Conservation (phyloP, 1,139 yeast species). For the Blastobotrys ciferrii region DNA sequence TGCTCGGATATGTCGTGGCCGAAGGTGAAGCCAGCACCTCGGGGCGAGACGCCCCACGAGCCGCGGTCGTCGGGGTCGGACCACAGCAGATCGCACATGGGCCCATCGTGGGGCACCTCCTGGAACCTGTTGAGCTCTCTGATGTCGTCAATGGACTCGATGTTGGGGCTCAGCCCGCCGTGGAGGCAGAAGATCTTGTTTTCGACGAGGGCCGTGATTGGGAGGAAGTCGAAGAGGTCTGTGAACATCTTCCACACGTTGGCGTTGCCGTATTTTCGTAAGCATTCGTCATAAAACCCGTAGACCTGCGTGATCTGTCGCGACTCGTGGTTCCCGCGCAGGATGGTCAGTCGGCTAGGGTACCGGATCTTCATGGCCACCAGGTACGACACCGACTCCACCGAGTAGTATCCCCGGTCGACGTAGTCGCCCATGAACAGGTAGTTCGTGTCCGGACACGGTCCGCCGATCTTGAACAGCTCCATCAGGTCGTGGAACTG, state of each 20-base stretch:
- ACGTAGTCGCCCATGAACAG: constrained; percentile 90
- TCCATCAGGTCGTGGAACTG: constrained; percentile 93
- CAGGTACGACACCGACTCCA: constrained; percentile 76
- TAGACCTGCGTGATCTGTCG: constrained; percentile 97
- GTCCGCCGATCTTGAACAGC: constrained; percentile 83
- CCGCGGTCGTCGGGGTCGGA: constrained; percentile 96
- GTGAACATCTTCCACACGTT: constrained; percentile 86
- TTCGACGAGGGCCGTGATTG: constrained; percentile 89
- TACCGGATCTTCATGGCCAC: constrained; percentile 87
- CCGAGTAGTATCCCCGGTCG: constrained; percentile 94
- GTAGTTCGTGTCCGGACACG: constrained; percentile 79
- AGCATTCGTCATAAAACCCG: constrained; percentile 97
- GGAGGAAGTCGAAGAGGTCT: constrained; percentile 86
- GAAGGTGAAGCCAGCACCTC: constrained; percentile 97
- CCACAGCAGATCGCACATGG: constrained; percentile 97
- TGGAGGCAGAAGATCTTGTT: constrained; percentile 87
- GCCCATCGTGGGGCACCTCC: constrained; percentile 99
- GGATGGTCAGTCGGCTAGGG: constrained; percentile 88
- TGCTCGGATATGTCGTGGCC: constrained; percentile 84
- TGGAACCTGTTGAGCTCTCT: constrained; percentile 82
- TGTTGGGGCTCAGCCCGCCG: constrained; percentile 95
- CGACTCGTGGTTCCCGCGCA: constrained; percentile 96
- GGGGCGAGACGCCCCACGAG: constrained; percentile 96
- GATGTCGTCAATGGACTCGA: constrained; percentile 85
- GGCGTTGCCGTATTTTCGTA: constrained; percentile 92